These are phyloP conservation scores for Babesia divergens DNA, from an alignment of 169 alveolate species.

Conservation along the genomic window DNA sequence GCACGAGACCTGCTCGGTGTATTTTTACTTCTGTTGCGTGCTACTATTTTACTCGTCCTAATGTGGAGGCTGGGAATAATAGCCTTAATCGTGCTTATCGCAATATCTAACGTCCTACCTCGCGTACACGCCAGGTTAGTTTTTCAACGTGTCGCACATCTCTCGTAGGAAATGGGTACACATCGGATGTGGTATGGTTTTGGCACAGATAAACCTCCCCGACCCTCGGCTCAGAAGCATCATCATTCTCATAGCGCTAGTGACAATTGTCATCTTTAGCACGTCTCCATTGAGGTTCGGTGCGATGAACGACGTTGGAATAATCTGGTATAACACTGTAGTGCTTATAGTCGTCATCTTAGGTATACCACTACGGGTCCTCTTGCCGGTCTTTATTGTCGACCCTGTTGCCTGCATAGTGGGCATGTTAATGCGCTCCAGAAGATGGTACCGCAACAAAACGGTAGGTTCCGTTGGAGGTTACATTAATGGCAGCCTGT, in stretches of 20 bases:
- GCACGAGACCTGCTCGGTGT: not conserved
- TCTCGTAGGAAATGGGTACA: constrained; percentile 30
- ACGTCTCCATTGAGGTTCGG: constrained; percentile 42
- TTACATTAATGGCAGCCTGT: not conserved
- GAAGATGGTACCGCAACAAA: constrained; percentile 44
- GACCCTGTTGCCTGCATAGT: constrained; percentile 57
- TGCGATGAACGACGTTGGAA: constrained; percentile 38
- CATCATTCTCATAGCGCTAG: constrained; percentile 26
- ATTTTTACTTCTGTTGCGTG: no score
- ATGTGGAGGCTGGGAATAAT: constrained; percentile 26
- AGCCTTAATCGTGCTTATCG: constrained; percentile 23
- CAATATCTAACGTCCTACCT: constrained; percentile 21
- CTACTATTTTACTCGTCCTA: not conserved
- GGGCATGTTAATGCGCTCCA: constrained; percentile 6
- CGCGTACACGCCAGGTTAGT: constrained; percentile 46
- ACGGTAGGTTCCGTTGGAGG: constrained; percentile 22
- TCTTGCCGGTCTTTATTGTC: constrained; percentile 50
- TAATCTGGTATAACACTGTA: constrained; percentile 39
- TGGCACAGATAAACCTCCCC: constrained; percentile 46
- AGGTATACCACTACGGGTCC: constrained; percentile 30
- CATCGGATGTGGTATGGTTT: constrained; percentile 42
- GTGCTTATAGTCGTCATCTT: constrained; percentile 8
- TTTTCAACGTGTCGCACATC: not conserved
- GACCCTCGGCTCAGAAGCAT: not conserved
- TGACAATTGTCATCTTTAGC: constrained; percentile 4